These are phyloP conservation scores for Aspergillus glaucus DNA, from an alignment of 2,329 filamentous ascomycete species.

Conservation along the genomic window DNA sequence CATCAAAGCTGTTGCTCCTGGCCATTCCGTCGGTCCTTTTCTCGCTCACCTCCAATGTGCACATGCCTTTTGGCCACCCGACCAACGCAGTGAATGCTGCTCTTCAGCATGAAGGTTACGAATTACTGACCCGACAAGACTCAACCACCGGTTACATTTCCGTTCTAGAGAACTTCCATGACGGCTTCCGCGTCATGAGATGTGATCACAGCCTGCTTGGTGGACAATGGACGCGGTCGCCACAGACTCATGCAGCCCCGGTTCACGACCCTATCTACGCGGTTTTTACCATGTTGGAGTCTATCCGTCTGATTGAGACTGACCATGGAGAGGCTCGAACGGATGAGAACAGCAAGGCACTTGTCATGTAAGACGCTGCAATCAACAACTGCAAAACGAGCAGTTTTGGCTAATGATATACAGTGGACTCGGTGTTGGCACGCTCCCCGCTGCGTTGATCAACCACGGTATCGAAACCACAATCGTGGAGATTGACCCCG, in stretches of 20 bases:
- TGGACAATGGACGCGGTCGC: conserved; percentile 70
- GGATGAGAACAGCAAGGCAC: conserved; percentile 66
- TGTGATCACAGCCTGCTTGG: conserved; percentile 93
- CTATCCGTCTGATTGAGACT: conserved; percentile 70
- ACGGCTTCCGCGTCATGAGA: conserved; percentile 73
- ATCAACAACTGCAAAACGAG: neutral
- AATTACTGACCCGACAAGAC: conserved; percentile 72
- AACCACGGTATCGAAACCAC: conserved; percentile 86
- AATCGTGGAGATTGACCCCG: conserved; percentile 88
- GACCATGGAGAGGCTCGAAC: conserved; percentile 32
- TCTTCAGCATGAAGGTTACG: conserved; percentile 61
- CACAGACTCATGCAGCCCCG: conserved; percentile 45
- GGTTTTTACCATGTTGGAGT: conserved; percentile 93
- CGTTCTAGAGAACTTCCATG: conserved; percentile 67
- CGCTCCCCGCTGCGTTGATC: conserved; percentile 78
- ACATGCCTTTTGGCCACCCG: conserved; percentile 58
- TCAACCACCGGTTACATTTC: conserved; percentile 89
- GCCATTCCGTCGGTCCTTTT: conserved; percentile 62
- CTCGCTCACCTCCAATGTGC: conserved; percentile 65
- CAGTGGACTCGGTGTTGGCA: conserved; percentile 86
- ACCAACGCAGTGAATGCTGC: conserved; percentile 60
- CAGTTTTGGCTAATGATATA: conserved; percentile 5
- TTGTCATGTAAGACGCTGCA: conserved; percentile 65
- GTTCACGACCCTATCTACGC: conserved; percentile 85
- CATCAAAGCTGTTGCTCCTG: conserved; percentile 61